These are phyloP conservation scores for Aurifilum marmelostoma DNA, from an alignment of 2,329 filamentous ascomycete species.

Conservation along the genomic window DNA sequence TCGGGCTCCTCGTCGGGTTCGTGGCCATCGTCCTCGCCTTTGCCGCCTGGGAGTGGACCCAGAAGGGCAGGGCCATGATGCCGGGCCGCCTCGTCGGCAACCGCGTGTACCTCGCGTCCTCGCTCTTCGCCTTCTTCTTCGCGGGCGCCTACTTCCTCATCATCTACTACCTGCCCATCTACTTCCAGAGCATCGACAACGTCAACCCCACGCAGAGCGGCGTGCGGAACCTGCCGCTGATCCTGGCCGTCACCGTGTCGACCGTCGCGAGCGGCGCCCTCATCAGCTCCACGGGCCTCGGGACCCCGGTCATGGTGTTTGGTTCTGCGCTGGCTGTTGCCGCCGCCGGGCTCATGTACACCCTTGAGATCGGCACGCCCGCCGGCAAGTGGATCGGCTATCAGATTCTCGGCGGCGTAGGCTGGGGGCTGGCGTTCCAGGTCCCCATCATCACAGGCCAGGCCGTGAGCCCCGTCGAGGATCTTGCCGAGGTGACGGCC, in stretches of 20 bases:
- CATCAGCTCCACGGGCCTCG: conserved; percentile 39
- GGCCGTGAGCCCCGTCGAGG: conserved; percentile 36
- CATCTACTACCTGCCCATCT: conserved; percentile 54
- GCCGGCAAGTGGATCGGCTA: conserved; percentile 50
- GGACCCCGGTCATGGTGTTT: conserved; percentile 42
- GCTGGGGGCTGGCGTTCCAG: conserved; percentile 49
- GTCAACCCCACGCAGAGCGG: conserved; percentile 42
- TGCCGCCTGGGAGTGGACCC: conserved; percentile 38
- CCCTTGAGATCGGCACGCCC: conserved; percentile 39
- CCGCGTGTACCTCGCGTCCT: conserved; percentile 47
- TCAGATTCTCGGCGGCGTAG: conserved; percentile 51
- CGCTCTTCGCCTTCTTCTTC: conserved; percentile 47
- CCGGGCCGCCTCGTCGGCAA: conserved; percentile 48
- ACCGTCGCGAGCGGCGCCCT: conserved; percentile 40
- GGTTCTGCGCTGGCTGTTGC: conserved; percentile 43
- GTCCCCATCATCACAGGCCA: conserved; percentile 47
- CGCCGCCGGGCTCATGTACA: conserved; percentile 43
- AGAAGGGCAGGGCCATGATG: conserved; percentile 55
- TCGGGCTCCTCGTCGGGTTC: conserved; percentile 41
- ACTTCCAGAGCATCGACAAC: conserved; percentile 53
- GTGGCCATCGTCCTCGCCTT: conserved; percentile 36
- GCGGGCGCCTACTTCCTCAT: conserved; percentile 49
- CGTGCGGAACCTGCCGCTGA: conserved; percentile 46
- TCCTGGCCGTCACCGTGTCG: conserved; percentile 43
- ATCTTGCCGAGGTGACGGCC: conserved; percentile 45